Percentiles rank a stretch among this genome's conserved stretches.
phyloP scores from a whole-genome alignment of 2,329 filamentous ascomycete species.

The Cadophora sp. region DNA sequence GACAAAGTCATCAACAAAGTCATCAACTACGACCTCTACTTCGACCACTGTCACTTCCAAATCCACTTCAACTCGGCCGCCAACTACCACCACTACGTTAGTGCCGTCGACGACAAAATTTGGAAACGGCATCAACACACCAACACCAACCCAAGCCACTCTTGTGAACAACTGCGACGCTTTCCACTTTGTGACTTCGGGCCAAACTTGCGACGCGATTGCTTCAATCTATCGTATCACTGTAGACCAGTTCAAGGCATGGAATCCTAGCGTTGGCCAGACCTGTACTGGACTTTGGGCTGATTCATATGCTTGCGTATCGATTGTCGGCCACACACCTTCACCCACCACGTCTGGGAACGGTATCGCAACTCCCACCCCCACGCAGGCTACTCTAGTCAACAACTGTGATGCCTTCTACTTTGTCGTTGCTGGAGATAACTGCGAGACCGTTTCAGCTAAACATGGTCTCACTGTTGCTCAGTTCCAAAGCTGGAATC shows the following conservation, averaged over 20 bases:
- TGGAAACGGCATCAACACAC: slow-evolving; percentile 8
- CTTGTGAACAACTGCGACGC: not conserved
- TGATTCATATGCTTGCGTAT: too few species aligned
- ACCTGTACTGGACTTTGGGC: too few species aligned
- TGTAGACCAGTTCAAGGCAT: not conserved
- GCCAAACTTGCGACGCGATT: not conserved
- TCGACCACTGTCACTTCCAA: not conserved
- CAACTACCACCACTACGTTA: not conserved
- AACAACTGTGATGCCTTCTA: slow-evolving; percentile 41
- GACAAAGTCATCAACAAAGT: not conserved
- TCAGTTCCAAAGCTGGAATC: too few species aligned
- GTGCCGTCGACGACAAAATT: not conserved
- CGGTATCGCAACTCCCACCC: slow-evolving; percentile 20
- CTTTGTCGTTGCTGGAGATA: not conserved
- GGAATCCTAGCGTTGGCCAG: slow-evolving; percentile 17
- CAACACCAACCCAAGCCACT: slow-evolving; percentile 5
- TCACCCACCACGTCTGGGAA: too few species aligned
- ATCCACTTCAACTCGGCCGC: not conserved
- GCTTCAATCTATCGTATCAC: slow-evolving; percentile 5
- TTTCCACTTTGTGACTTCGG: slow-evolving; percentile 1
- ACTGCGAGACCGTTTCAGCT: too few species aligned
- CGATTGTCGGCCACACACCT: too few species aligned
- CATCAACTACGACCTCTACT: not conserved
- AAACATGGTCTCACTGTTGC: too few species aligned
- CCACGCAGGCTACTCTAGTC: slow-evolving; percentile 33